These are phyloP conservation scores for Macadamia tetraphylla DNA, from an alignment of 164 flowering plant genomes.

Conservation along the genomic window DNA sequence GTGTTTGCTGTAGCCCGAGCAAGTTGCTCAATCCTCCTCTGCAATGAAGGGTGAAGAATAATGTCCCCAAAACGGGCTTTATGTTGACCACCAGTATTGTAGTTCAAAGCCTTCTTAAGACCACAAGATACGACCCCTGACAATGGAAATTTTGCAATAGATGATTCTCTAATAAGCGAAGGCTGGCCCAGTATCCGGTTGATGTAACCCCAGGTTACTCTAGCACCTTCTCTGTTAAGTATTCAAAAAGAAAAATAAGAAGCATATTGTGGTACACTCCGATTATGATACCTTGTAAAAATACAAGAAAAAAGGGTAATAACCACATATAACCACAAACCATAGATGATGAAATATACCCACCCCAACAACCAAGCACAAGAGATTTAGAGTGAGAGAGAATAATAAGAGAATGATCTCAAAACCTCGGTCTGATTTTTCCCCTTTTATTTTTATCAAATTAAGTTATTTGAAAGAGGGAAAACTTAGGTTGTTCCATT, in stretches of 20 bases:
- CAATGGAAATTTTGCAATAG: conserved; percentile 70
- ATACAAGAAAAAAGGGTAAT: background rate
- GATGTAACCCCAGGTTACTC: conserved; percentile 91
- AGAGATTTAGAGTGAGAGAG: background rate
- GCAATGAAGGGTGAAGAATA: conserved; percentile 82
- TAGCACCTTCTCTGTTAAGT: conserved; percentile 81
- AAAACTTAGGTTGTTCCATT: background rate
- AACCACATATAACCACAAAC: too few relatives aligned
- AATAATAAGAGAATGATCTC: background rate
- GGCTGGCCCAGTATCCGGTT: conserved; percentile 95
- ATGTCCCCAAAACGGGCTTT: conserved; percentile 46
- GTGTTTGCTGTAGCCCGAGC: conserved; percentile 95
- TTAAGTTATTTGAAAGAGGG: background rate
- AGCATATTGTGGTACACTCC: background rate
- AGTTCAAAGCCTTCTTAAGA: conserved; percentile 25
- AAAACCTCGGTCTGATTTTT: background rate
- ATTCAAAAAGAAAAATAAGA: conserved; percentile 3
- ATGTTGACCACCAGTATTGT: conserved; percentile 27
- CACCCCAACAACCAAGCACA: too few relatives aligned
- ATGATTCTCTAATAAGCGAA: conserved; percentile 89
- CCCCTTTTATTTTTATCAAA: background rate
- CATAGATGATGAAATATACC: too few relatives aligned
- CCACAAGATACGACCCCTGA: conserved; percentile 49
- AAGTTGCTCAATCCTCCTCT: conserved; percentile 80
- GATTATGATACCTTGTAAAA: background rate